Conservation (phyloP, 345 rosid genomes). For the Carallia pectinifolia region DNA sequence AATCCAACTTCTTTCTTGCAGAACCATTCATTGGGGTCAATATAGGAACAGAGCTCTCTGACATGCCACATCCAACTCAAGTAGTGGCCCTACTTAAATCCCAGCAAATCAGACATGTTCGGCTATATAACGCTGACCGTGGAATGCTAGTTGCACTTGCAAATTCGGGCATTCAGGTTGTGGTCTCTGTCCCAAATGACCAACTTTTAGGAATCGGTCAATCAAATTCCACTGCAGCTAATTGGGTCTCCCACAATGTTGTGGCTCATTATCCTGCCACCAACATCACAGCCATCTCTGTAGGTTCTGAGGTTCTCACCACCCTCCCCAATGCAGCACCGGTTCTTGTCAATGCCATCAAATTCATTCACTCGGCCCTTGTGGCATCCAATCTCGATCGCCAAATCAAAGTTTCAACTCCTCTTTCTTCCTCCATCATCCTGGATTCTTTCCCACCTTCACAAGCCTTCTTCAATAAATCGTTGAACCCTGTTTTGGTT, state of each 20-base stretch:
- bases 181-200: conserved; percentile 88
- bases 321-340: conserved; percentile 73
- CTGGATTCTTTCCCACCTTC: conserved; percentile 99
- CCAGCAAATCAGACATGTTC: conserved; percentile 72
- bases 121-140: conserved; percentile 81
- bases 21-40: conserved; percentile 76
- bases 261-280: conserved; percentile 88
- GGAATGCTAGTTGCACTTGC: conserved; percentile 90
- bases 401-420: conserved; percentile 86
- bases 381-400: conserved; percentile 86
- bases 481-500: conserved; percentile 82
- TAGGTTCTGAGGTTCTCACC: conserved; percentile 94
- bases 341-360: conserved; percentile 76
- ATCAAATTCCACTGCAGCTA: conserved; percentile 96
- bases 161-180: conserved; percentile 78
- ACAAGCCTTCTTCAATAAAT: conserved; percentile 92
- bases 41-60: conserved; percentile 80
- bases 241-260: conserved; percentile 89
- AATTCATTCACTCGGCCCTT: conserved; percentile 82
- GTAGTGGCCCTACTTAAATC: conserved; percentile 83
- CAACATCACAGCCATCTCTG: conserved; percentile 89
- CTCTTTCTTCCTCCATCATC: conserved; percentile 78
- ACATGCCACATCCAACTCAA: conserved; percentile 95
- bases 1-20: conserved; percentile 6
- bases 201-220: conserved; percentile 95